A percentile compares a stretch with the other conserved stretches of the same genome.
phyloP scores from a whole-genome alignment of 768 basidiomycete genomes.

The Agrocybe pediades region DNA sequence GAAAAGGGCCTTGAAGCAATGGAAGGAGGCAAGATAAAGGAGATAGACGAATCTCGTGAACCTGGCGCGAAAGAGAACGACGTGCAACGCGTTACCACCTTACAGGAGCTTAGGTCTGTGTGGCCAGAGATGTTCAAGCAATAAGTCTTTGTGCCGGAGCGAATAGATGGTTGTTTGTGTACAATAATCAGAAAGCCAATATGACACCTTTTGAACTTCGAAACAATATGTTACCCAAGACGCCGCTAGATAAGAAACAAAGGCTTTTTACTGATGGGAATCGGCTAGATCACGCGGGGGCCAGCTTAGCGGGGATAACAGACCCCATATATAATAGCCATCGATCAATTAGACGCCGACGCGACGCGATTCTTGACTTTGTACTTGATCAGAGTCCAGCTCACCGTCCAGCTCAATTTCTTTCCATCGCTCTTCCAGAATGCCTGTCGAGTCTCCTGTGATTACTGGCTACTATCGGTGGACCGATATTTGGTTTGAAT shows the following conservation, averaged over 20 bases:
- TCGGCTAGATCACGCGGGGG: too few species aligned
- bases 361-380: background rate
- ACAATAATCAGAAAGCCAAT: too few species aligned
- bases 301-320: background rate
- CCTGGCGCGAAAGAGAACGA: slow-evolving; percentile 39
- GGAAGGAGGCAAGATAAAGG: slow-evolving; percentile 61
- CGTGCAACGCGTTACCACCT: slow-evolving; percentile 51
- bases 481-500: slow-evolving; percentile 85
- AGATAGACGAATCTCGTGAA: slow-evolving; percentile 42
- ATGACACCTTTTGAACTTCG: too few species aligned
- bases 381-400: background rate
- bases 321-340: background rate
- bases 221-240: too few species aligned
- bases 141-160: too few species aligned
- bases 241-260: too few species aligned
- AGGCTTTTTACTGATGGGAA: too few species aligned
- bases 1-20: slow-evolving; percentile 64
- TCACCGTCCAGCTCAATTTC: slow-evolving; percentile 2
- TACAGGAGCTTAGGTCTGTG: slow-evolving; percentile 68
- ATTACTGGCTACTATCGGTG: slow-evolving; percentile 80
- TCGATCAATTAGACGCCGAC: background rate
- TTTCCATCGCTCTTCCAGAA: slow-evolving; percentile 5
- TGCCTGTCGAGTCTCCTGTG: slow-evolving; percentile 36
- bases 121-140: slow-evolving; percentile 77
- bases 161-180: too few species aligned